A percentile compares a stretch with the other conserved stretches of the same genome.
phyloP scores from a whole-genome alignment of 164 flowering plant genomes.

The Taxillus chinensis region DNA sequence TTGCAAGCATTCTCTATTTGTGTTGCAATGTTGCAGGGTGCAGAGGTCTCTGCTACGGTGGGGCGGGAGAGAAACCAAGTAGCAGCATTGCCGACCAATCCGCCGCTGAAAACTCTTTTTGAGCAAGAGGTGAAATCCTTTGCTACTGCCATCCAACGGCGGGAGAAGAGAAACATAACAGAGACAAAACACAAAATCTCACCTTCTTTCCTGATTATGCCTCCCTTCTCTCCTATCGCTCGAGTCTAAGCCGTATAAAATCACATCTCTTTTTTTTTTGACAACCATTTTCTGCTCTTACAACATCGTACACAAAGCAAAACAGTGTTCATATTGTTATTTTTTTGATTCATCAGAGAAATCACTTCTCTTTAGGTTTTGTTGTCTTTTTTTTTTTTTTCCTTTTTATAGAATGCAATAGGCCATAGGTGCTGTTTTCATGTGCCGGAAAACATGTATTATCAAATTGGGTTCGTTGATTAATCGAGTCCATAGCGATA shows the following conservation, averaged over 20 bases:
- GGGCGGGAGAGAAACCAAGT: slow-evolving; percentile 21
- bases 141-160: slow-evolving; percentile 41
- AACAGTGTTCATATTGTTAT: slow-evolving; percentile 19
- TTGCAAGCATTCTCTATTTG: slow-evolving; percentile 85
- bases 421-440: not conserved
- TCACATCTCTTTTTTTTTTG: too few relatives aligned
- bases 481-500: not conserved
- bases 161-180: slow-evolving; percentile 38
- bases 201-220: slow-evolving; percentile 42
- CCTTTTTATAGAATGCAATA: too few relatives aligned
- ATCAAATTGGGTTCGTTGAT: not conserved
- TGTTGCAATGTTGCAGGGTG: slow-evolving; percentile 63
- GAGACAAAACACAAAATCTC: slow-evolving; percentile 30
- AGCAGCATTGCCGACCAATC: not conserved
- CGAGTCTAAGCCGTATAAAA: slow-evolving; percentile 32
- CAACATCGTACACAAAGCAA: not conserved
- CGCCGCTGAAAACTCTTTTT: slow-evolving; percentile 48
- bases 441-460: not conserved
- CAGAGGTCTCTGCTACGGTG: slow-evolving; percentile 32
- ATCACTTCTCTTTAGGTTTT: not conserved
- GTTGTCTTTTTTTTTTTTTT: too few relatives aligned
- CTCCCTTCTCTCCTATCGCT: slow-evolving; percentile 77
- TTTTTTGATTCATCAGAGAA: slow-evolving; percentile 5
- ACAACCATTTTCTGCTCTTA: too few relatives aligned
- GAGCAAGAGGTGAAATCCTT: slow-evolving; percentile 58